Percentiles rank a stretch among this genome's conserved stretches.
These are phyloP conservation scores for Eruca vesicaria DNA, from an alignment of 441 rosid genomes.

Conservation along the genomic window DNA sequence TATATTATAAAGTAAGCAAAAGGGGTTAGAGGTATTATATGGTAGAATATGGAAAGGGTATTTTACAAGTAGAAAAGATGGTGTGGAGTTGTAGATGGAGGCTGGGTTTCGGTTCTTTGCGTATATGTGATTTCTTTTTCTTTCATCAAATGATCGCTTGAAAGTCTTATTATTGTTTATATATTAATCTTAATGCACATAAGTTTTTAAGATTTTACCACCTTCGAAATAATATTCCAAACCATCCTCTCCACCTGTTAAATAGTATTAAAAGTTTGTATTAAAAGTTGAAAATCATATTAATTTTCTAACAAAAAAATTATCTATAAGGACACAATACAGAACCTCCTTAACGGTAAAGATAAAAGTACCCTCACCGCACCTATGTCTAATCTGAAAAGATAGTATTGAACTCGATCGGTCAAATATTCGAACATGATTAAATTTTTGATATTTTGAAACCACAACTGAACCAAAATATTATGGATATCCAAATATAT, in stretches of 20 bases:
- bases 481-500: too few relatives aligned
- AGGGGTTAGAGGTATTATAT: slow-evolving; percentile 25
- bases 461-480: too few relatives aligned
- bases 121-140: slow-evolving; percentile 8
- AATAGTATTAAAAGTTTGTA: neutral
- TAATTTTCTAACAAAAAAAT: too few relatives aligned
- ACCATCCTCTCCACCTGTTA: neutral
- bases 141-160: neutral
- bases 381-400: too few relatives aligned
- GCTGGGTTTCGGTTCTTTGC: slow-evolving; percentile 15
- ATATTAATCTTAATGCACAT: slow-evolving; percentile 33
- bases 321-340: too few relatives aligned
- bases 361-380: too few relatives aligned
- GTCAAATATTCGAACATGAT: too few relatives aligned
- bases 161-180: slow-evolving; percentile 31
- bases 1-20: slow-evolving; percentile 23
- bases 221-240: neutral
- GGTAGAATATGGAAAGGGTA: slow-evolving; percentile 24
- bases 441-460: too few relatives aligned
- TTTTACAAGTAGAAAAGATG: slow-evolving; percentile 29
- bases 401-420: too few relatives aligned
- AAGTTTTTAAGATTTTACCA: neutral
- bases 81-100: slow-evolving; percentile 36
- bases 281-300: too few relatives aligned
- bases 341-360: too few relatives aligned